Evolutionary conservation across 176 grass and related monocot genomes (phyloP).

Genomic region (Carex parvula): DNA sequence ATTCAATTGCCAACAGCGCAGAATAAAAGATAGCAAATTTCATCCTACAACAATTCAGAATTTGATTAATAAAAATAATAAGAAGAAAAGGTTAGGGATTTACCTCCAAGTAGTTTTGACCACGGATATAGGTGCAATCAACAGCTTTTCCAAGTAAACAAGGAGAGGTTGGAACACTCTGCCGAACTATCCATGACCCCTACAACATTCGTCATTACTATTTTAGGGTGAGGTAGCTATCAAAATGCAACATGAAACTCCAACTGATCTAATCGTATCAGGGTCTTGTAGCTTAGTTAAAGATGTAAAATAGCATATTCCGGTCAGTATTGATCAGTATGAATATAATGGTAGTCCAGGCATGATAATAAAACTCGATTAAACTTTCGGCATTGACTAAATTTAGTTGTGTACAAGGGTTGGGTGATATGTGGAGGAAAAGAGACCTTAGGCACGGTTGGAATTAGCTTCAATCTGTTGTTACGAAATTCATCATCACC

Average conservation of each 20-base stretch:
- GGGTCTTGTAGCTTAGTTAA: conserved; percentile 1
- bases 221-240: conserved; percentile 27
- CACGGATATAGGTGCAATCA: conserved; percentile 79
- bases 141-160: conserved; percentile 95
- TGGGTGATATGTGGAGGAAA: background rate
- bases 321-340: background rate
- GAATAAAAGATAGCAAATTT: background rate
- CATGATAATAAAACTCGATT: background rate
- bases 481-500: conserved; percentile 93
- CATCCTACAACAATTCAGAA: background rate
- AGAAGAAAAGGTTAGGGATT: conserved; percentile 15
- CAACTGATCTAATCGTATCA: background rate
- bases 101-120: conserved; percentile 93
- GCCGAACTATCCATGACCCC: conserved; percentile 97
- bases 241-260: background rate
- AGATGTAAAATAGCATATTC: background rate
- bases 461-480: conserved; percentile 93
- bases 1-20: background rate
- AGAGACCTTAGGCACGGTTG: conserved; percentile 88
- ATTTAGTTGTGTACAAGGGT: background rate
- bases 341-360: background rate
- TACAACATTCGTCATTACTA: conserved; percentile 30
- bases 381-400: background rate
- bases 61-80: background rate
- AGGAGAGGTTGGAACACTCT: conserved; percentile 82